phyloP scores from a whole-genome alignment of 2,329 filamentous ascomycete genomes.

The Colletotrichum eleusines region DNA sequence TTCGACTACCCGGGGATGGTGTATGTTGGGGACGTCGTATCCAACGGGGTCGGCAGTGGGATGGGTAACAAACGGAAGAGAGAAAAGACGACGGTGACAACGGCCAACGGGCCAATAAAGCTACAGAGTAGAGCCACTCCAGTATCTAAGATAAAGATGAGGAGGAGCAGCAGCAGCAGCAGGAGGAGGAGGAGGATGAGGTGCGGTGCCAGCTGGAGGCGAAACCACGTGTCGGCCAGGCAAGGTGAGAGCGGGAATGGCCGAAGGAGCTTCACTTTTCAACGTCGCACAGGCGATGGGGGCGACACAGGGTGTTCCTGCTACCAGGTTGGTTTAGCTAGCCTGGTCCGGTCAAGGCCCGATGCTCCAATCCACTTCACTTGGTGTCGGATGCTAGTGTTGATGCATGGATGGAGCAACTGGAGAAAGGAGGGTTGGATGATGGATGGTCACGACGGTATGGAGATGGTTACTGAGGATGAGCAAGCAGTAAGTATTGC shows the following conservation, averaged over 20 bases:
- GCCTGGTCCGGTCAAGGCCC: constrained; percentile 28
- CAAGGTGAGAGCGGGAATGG: constrained; percentile 30
- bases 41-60: constrained; percentile 15
- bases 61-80: constrained; percentile 16
- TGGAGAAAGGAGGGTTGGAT: constrained; percentile 1
- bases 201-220: constrained; percentile 4
- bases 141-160: background rate
- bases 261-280: constrained; percentile 23
- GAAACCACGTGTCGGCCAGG: background rate
- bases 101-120: background rate
- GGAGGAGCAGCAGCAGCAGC: constrained; percentile 5
- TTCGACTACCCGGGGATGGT: constrained; percentile 11
- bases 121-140: constrained; percentile 4
- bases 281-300: constrained; percentile 43
- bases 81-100: constrained; percentile 25
- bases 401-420: background rate
- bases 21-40: constrained; percentile 32
- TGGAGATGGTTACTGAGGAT: background rate
- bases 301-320: constrained; percentile 35
- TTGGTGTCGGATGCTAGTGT: constrained; percentile 18
- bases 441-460: constrained; percentile 11
- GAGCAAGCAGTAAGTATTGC: constrained; percentile 1
- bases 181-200: constrained; percentile 7
- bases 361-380: constrained; percentile 29
- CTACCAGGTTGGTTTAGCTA: constrained; percentile 13